Conservation (phyloP, 768 basidiomycete species). For the Saitozyma podzolica region DNA sequence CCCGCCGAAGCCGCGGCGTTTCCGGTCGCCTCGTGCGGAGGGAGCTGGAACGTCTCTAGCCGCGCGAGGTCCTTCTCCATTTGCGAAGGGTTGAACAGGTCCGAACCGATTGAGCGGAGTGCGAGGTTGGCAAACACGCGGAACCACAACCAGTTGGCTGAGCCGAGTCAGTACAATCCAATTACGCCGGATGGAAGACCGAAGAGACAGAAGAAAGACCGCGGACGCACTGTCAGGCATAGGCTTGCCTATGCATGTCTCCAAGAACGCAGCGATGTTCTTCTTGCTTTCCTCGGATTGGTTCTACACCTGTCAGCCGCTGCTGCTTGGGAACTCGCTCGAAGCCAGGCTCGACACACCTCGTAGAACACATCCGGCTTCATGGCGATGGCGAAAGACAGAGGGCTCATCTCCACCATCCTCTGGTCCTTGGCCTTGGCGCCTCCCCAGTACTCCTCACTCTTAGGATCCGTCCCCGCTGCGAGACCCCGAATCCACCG, state of each 20-base stretch:
- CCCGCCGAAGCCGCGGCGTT: conserved; percentile 57
- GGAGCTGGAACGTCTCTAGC: conserved; percentile 74
- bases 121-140: conserved; percentile 76
- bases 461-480: conserved; percentile 67
- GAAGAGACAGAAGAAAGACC: neutral
- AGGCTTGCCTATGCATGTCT: conserved; percentile 75
- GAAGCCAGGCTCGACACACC: conserved; percentile 20
- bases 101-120: conserved; percentile 63
- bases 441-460: conserved; percentile 72
- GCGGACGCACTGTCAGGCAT: conserved; percentile 65
- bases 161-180: conserved; percentile 1
- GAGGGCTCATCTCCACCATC: conserved; percentile 79
- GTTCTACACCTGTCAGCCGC: conserved; percentile 16
- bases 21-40: conserved; percentile 25
- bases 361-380: conserved; percentile 63
- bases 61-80: conserved; percentile 75
- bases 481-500: conserved; percentile 68
- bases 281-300: conserved; percentile 59
- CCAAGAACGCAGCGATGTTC: conserved; percentile 67
- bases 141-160: conserved; percentile 78
- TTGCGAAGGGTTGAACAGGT: conserved; percentile 61
- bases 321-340: neutral
- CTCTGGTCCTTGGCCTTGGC: conserved; percentile 74
- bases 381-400: conserved; percentile 70
- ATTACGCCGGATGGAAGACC: neutral